phyloP scores from a whole-genome alignment of 306 rosid genomes.

The Vigna trinervia region DNA sequence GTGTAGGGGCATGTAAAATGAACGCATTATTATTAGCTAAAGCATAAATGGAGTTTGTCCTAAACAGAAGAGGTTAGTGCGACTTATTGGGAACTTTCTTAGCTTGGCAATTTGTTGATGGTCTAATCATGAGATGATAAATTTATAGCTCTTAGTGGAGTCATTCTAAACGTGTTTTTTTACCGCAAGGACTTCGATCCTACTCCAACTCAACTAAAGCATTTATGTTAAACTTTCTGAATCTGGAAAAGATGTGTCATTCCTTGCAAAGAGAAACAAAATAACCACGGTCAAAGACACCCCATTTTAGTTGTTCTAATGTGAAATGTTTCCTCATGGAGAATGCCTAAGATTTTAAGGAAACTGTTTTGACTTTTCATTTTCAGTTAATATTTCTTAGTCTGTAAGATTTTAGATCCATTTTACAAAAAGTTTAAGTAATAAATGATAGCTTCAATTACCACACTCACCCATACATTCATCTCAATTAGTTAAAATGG shows the following conservation, averaged over 20 bases:
- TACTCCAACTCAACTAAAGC: background rate
- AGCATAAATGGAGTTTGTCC: conserved; percentile 30
- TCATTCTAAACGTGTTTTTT: conserved; percentile 41
- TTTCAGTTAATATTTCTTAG: conserved; percentile 32
- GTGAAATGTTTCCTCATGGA: conserved; percentile 32
- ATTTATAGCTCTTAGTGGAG: conserved; percentile 31
- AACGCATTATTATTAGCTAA: background rate
- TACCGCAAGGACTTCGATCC: conserved; percentile 26
- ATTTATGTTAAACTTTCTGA: conserved; percentile 12
- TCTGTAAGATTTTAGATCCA: conserved; percentile 24
- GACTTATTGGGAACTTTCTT: conserved; percentile 38
- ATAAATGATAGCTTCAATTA: background rate
- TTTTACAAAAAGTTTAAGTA: no score
- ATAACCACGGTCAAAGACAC: background rate
- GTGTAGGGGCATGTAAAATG: conserved; percentile 10
- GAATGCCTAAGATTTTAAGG: conserved; percentile 37
- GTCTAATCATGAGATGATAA: conserved; percentile 41
- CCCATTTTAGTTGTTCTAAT: background rate
- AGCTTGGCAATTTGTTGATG: conserved; percentile 34
- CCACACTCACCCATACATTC: background rate
- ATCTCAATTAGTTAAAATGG: background rate
- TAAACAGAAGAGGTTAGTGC: conserved; percentile 28
- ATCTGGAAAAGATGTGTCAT: background rate
- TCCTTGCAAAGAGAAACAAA: conserved; percentile 1
- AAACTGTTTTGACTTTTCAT: conserved; percentile 7